Evolutionary conservation across 1,284 basidiomycete genomes (phyloP).

Genomic region (Ceratobasidium sp.): DNA sequence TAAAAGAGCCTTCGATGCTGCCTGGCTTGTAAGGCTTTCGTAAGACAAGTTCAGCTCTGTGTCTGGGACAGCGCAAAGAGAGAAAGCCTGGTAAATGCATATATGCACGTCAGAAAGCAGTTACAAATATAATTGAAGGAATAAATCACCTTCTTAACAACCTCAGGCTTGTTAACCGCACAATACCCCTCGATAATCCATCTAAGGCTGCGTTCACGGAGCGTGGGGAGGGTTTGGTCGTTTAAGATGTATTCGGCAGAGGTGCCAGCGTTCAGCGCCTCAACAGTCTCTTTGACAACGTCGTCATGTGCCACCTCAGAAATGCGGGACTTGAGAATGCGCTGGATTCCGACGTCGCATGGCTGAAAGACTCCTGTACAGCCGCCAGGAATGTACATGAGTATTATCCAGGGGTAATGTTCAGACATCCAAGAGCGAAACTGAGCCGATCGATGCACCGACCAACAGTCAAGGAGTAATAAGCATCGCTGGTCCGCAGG

Average conservation of each 20-base stretch:
- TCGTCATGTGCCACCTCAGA: constrained; percentile 55
- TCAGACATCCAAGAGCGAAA: too few species aligned
- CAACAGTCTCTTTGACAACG: constrained; percentile 41
- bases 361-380: too few species aligned
- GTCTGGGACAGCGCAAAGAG: constrained; percentile 23
- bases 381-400: too few species aligned
- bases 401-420: too few species aligned
- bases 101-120: background rate
- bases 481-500: too few species aligned
- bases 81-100: constrained; percentile 46
- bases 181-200: constrained; percentile 20
- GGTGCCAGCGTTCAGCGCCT: background rate
- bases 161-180: constrained; percentile 24
- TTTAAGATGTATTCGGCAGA: background rate
- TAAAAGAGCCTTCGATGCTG: too few species aligned
- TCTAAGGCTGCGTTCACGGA: constrained; percentile 24
- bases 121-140: background rate
- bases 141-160: constrained; percentile 39
- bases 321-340: constrained; percentile 54
- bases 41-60: constrained; percentile 47
- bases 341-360: constrained; percentile 56
- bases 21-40: constrained; percentile 43
- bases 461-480: too few species aligned
- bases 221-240: constrained; percentile 1
- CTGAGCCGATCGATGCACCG: too few species aligned